Conservation (phyloP, 352 stramenopile species). For the Aphanomyces invadans region DNA sequence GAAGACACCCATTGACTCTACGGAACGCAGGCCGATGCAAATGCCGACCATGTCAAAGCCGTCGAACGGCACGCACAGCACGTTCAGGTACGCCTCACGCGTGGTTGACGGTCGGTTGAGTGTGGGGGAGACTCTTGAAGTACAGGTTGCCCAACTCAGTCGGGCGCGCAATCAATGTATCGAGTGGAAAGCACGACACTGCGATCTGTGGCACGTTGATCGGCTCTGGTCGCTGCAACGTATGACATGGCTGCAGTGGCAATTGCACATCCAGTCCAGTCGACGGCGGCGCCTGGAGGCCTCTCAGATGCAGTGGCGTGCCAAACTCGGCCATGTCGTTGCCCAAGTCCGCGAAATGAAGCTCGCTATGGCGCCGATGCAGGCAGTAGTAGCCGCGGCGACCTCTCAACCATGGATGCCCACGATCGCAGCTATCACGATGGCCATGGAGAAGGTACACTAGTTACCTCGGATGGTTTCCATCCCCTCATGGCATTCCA, state of each 20-base stretch:
- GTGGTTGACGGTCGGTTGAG: no score
- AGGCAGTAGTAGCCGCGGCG: background rate
- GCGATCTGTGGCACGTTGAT: background rate
- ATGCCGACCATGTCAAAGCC: background rate
- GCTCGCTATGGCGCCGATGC: background rate
- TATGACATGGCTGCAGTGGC: background rate
- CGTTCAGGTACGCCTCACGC: no score
- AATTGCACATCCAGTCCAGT: background rate
- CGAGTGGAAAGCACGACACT: background rate
- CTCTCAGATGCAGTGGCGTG: background rate
- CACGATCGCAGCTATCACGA: background rate
- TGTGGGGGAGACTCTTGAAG: background rate
- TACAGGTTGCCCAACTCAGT: background rate
- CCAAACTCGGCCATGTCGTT: background rate
- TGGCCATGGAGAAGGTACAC: background rate
- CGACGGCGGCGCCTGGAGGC: background rate
- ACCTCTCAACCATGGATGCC: background rate
- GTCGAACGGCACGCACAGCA: background rate
- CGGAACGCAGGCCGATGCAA: background rate
- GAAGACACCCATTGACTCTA: background rate
- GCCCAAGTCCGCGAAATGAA: background rate
- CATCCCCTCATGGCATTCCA: no score
- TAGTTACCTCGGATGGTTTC: background rate
- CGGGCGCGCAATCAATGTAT: background rate
- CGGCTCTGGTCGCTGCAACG: background rate